Evolutionary conservation across 1,284 basidiomycete species (phyloP), one percentile per base, ranked within the genome.

Genomic region (Xerocomus nothofagi): DNA sequence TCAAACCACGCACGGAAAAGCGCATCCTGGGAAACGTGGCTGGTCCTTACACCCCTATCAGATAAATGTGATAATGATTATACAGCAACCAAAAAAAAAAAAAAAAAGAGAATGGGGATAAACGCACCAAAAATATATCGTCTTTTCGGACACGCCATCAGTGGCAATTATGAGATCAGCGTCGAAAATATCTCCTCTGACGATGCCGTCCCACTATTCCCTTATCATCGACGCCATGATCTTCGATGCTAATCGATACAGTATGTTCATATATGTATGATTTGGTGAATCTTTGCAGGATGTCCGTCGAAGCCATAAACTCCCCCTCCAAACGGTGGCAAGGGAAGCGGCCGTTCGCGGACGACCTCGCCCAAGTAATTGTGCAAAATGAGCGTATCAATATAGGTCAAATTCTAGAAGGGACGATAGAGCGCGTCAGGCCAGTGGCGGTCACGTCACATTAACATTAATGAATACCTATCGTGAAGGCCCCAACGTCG

Each of bases 81-180:
- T 31, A 27, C 29, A 33, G 17, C 32, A 39, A n/a, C n/a, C n/a
- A n/a, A n/a, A n/a, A n/a, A n/a, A n/a, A n/a, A n/a, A n/a, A n/a
- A n/a, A 33, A 39, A 17, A 37, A 15, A 34, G 34, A 32, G 23
- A 36, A 50, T 44, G 33, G 49, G 29, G 39, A 46, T 48, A 49
- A 36, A 39, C 63, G 47, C 42, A 65, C 67, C 36, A 58, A 55
- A n/a, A 18, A 60, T 51, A 23, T 50, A 49, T 43, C 53, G 50
- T 23, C 55, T 57, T 6, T 60, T 63, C 15, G 41, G 39, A 45
- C 52, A 65, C 57, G 20, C 65, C 68, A 45, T 64, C 60, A 8
- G 62, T 59, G 32, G 58, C 60, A 26, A 68, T 45, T 31, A 67
- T 57, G 32, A 63, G 47, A 49, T 66, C 61, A 26, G 47, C 63